Base-by-base conservation (phyloP, 2,329 filamentous ascomycete genomes). In the Xylariaceae sp. region DNA sequence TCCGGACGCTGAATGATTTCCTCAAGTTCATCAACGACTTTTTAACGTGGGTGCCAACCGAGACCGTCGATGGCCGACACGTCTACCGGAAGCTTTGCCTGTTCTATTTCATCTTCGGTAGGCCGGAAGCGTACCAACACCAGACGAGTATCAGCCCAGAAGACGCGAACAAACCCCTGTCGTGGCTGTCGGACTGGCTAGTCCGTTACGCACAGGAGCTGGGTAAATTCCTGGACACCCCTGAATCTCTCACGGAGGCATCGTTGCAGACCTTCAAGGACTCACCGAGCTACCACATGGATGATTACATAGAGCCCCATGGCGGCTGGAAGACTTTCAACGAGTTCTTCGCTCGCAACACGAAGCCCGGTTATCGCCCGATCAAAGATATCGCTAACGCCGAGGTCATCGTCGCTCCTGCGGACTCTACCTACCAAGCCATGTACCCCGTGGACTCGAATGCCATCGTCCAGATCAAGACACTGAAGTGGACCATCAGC, bases 301-400 rank as follows among this genome's bases (percentile, higher is more conserved):
- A 29, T 0, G 30, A 46, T 2, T 45, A 49, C 19, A n/a, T 47
- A 3, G 47, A 50, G 5, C 52, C 52, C 15, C 15, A 16, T 16
- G 47, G 47, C 12, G 52, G 52, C 6, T 54, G 52, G 52, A 46
- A 46, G 42, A 42, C 34, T 9, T 54, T 54, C 52, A 54, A 54
- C 47, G 40, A 54, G 10, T 54, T 54, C 22, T 54, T 54, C n/a
- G 41, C 47, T 32, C 47, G 52, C 4, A n/a, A 54, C 15, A 18
- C 30, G n/a, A 47, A 42, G 42, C 41, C 32, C 19, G 52, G 52
- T 5, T 45, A 46, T 30, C 46, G 52, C 5, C 42, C 40, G 5
- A 46, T 49, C 22, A 30, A 41, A 5, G 26, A 36, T 21, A 43
- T 43, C 4, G 39, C 5, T 13, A n/a, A 43, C 22, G 4, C 39